Conservation (phyloP, 2,329 filamentous ascomycete species). For the Talaromyces sp. region DNA sequence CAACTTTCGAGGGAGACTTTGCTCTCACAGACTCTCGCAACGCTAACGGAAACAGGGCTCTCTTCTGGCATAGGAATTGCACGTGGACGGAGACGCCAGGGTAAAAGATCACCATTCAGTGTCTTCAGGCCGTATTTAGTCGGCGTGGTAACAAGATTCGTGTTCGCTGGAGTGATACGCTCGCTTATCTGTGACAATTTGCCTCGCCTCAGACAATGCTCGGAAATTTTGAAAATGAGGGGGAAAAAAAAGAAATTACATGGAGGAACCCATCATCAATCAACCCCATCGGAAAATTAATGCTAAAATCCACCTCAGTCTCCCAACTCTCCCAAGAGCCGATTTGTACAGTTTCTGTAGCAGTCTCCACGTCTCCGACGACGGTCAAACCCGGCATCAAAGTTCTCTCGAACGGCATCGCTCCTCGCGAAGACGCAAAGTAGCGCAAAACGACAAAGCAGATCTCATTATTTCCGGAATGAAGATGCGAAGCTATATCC, state of each 20-base stretch:
- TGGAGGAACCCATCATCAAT: constrained; percentile 39
- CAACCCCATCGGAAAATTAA: constrained; percentile 20
- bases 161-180: neutral
- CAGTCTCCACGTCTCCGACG: constrained; percentile 16
- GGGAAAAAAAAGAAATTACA: constrained; percentile 18
- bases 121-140: constrained; percentile 26
- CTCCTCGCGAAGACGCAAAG: constrained; percentile 21
- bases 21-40: constrained; percentile 13
- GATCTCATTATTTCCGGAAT: constrained; percentile 18
- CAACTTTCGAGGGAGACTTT: neutral
- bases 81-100: constrained; percentile 35
- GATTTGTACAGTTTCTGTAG: constrained; percentile 11
- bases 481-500: constrained; percentile 21
- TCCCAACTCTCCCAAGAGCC: constrained; percentile 13
- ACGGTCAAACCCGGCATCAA: constrained; percentile 23
- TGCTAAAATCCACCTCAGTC: constrained; percentile 16
- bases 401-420: constrained; percentile 25
- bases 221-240: neutral
- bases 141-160: constrained; percentile 10
- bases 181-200: neutral
- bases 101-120: constrained; percentile 34
- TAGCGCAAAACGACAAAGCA: constrained; percentile 22
- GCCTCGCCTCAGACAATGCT: neutral
- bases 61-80: constrained; percentile 31
- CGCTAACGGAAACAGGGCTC: constrained; percentile 15